Base-by-base conservation (phyloP, 164 flowering plant genomes). In the Warburgia ugandensis region DNA sequence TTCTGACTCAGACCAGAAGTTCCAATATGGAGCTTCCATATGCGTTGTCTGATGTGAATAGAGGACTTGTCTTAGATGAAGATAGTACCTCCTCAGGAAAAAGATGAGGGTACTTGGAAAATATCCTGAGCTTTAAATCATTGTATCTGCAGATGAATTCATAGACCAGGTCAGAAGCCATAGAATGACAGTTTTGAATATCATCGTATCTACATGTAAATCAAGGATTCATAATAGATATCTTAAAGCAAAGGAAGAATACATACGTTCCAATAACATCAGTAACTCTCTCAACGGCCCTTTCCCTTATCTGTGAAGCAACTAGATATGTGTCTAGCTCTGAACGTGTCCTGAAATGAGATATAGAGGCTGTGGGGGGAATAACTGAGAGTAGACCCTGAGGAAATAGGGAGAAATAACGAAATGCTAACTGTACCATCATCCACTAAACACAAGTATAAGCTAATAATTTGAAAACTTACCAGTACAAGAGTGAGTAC, bases 401-500 rank as follows among this genome's bases (percentile, higher is more conserved):
- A 65, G 37, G 60, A 55, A 35, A 33, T 12, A 35, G 36, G 13
- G 51, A 21, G 23, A 12, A 44, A 43, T 6, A 31, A n/a, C 1
- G 9, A 43, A 31, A 23, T n/a, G 2, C 16, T 20, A 16, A 7
- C 17, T 26, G 38, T 38, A 12, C 5, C 40, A 37, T 51, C 29
- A 37, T 33, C 31, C 12, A 41, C n/a, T 29, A 29, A 10, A 11
- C 9, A 17, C 5, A 7, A 11, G 42, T 1, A 2, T 19, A 14
- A 20, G 27, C 14, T 26, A 54, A 21, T 22, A 54, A 38, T 25
- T 17, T 17, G 14, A 21, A 21, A 29, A 62, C 56, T 61, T 67
- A 87, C 98, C 96, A 87, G 61, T 83, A 87, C 55, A 92, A 61
- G 46, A 92, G 98, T 1, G 98, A 87, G 61, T 92, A 92, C 0